Conservation (phyloP, 2,329 filamentous ascomycete genomes). For the Ophiostoma tasmaniense region DNA sequence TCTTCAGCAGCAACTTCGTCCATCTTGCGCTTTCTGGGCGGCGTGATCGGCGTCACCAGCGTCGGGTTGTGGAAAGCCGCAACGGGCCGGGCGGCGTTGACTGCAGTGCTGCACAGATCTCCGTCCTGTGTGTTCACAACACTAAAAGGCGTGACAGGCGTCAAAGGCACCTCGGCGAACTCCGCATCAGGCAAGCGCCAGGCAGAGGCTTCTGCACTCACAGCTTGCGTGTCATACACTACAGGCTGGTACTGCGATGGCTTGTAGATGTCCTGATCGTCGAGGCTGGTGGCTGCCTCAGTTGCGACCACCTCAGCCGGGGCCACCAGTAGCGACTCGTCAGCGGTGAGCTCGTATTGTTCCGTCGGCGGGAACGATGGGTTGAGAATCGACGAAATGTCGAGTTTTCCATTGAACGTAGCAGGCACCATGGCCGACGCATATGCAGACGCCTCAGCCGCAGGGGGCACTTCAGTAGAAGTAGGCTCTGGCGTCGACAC, state of each 20-base stretch:
- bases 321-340: background rate
- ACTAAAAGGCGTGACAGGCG: background rate
- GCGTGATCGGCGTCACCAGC: background rate
- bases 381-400: slow-evolving; percentile 21
- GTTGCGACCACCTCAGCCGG: background rate
- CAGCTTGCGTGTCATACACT: background rate
- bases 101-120: background rate
- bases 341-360: no score
- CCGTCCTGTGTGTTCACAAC: background rate
- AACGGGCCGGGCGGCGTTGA: background rate
- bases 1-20: slow-evolving; percentile 23
- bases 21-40: slow-evolving; percentile 27
- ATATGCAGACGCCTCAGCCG: no score
- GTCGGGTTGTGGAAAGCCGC: background rate
- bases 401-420: slow-evolving; percentile 8
- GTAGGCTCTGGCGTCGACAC: background rate
- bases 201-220: background rate
- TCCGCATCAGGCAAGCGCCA: background rate
- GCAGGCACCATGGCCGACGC: no score
- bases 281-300: background rate
- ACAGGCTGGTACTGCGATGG: background rate
- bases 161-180: background rate
- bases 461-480: background rate
- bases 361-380: slow-evolving; percentile 8
- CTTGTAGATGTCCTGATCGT: background rate